phyloP scores from a whole-genome alignment of 1,284 basidiomycete species.

The Paramarasmius palmivorus region DNA sequence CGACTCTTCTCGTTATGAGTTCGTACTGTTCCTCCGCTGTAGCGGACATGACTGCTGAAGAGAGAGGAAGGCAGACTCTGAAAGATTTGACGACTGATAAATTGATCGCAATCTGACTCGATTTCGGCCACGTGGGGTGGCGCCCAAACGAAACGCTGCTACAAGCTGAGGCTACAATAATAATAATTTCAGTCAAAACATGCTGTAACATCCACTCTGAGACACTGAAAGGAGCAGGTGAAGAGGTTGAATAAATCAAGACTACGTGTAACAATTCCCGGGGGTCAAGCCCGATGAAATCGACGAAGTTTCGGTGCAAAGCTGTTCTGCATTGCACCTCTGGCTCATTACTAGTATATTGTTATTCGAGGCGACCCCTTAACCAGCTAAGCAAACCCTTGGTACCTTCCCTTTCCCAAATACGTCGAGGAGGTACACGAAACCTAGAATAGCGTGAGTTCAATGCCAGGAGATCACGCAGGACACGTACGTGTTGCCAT shows the following conservation, averaged over 20 bases:
- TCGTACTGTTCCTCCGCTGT: constrained; percentile 69
- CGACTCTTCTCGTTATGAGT: constrained; percentile 84
- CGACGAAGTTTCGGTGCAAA: too few species aligned
- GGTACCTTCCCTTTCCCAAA: constrained; percentile 85
- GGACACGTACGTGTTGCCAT: constrained; percentile 76
- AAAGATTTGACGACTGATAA: neutral
- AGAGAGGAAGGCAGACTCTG: neutral
- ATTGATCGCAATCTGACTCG: constrained; percentile 1
- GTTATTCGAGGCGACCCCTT: constrained; percentile 65
- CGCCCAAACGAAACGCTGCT: too few species aligned
- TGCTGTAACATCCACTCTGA: too few species aligned
- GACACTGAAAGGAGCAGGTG: too few species aligned
- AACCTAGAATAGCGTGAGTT: constrained; percentile 46
- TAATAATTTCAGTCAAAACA: too few species aligned
- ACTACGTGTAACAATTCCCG: too few species aligned
- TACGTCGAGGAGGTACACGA: constrained; percentile 72
- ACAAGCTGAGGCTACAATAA: too few species aligned
- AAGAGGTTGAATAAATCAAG: too few species aligned
- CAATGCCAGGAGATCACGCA: constrained; percentile 5
- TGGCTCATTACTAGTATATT: neutral
- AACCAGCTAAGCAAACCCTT: constrained; percentile 76
- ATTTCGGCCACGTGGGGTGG: neutral
- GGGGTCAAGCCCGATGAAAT: too few species aligned
- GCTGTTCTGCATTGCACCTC: too few species aligned
- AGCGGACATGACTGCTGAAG: neutral